Base-by-base conservation (phyloP, 805 yeast species). In the Ogataea wickerhamii region DNA sequence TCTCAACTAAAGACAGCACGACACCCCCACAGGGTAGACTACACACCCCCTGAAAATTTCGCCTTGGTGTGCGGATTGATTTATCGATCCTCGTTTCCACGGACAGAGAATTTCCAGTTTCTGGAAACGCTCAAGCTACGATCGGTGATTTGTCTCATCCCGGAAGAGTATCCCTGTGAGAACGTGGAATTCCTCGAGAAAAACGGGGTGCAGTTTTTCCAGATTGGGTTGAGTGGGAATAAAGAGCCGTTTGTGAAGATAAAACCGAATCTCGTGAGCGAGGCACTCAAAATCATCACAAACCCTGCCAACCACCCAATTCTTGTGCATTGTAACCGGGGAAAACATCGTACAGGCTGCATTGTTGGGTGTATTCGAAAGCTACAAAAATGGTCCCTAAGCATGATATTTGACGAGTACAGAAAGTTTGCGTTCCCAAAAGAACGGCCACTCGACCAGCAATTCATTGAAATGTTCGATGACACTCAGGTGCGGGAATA, bases 321-420 rank as follows among this genome's bases (percentile, higher is more conserved):
- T 10, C 67, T 93, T 46, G 86, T 93, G 30, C 98, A 93, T 61
- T 93, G 98, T 64, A 93, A 93, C 63, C 68, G 96, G 42, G 98
- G 98, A 8, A 93, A 91, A 60, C 98, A 93, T 60, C 72, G 98
- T 50, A 93, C 98, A 0, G 98, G 98, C 0, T 93, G 98, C 60
- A 69, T 93, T 12, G 89, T 93, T 21, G 98, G 98, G 2, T 91
- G 96, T 55, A 71, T 93, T 23, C 67, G 98, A 43, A 71, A 93
- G 51, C 64, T 89, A 37, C 98, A 91, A 56, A 79, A 81, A 43
- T 93, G 98, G 98, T 82, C 95, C 2, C 63, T 88, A 46, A 82
- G 96, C 2, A 85, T 91, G 78, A 93, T 91, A 14, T 88, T 93
- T 55, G 98, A 93, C 53, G 98, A 93, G 58, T 93, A 93, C 64